Evolutionary conservation across 495 filamentous ascomycete species (phyloP), one percentile per base, ranked within the genome.

Genomic region (Annulohypoxylon bovei): DNA sequence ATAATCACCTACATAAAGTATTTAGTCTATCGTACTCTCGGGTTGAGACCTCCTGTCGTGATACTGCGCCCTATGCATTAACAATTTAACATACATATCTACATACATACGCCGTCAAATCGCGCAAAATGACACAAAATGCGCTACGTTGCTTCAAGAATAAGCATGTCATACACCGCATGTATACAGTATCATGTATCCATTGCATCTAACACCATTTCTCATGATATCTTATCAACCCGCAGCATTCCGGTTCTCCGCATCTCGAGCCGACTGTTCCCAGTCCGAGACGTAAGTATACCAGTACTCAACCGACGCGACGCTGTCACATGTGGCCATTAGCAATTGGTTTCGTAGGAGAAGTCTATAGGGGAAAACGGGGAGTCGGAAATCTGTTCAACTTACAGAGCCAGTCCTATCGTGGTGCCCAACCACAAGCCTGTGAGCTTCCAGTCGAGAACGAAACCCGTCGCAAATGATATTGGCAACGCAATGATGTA

Each of bases 341-440:
- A 73, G 75, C 59, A 69, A 42, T 8, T 23, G 37, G 12, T 23
- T 18, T 35, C n/a, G 39, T 33, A 42, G 16, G 55, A 46, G 39
- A 4, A 5, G 16, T 20, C 35, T 50, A 14, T 20, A 12, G 25
- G 20, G 18, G 12, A 56, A 16, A 6, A 49, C 3, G 53, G 28
- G 20, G 37, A 16, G 12, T 6, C 6, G 49, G 46, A 27, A 20
- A 56, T 16, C 1, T 23, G 50, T 2, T 33, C n/a, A 54, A 81
- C 82, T 78, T 67, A 83, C 82, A 92, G 77, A 20, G 83, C 76
- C 2, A 94, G 79, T 1, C 90, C 92, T 68, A 92, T 68, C 1
- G 90, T 90, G 22, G 93, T 89, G n/a, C 92, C 92, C 25, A 87
- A 80, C 94, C 94, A 97, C 37, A 98, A 80, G 6, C 95, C 92